Evolutionary conservation across 208 protist species (phyloP), one percentile per base, ranked within the genome.

Genomic region (Blechomonas ayalai): DNA sequence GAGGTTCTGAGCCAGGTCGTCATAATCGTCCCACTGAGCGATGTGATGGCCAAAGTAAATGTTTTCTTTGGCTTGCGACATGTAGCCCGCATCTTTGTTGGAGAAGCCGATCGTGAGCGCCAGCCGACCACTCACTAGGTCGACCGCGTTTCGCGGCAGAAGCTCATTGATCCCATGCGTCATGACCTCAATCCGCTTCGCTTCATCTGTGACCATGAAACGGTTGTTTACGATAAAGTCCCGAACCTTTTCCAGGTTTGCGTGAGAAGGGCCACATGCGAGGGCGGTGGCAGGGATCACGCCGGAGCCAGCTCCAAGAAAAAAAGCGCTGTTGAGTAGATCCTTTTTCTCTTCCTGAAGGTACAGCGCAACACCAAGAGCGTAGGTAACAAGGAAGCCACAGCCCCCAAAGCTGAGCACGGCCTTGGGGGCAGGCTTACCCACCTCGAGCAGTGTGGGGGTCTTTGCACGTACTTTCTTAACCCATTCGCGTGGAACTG

Each of bases 1-100:
- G 15, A 94, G 67, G 67, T 82, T 85, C 59, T 94, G 79, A 29
- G 59, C 72, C 8, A 94, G 35, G 55, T 94, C 86, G 31, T 82
- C 66, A 29, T 65, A 70, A 57, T 82, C 71, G 4, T 34, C 46
- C 80, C 82, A 94, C 32, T 84, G 43, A 8, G 81, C 66, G 52
- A 94, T 86, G 60, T 90, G 86, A 51, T 90, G 79, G n/a, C 86
- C 86, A 76, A 87, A 94, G 49, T 84, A 76, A 7, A 91, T 57
- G 51, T 90, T 59, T 26, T 89, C 71, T 52, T 87, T 89, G 8
- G 67, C 36, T 60, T 92, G 84, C 31, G 42, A 35, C 77, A 87
- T 88, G 59, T 90, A 92, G 9, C 84, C 84, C 2, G 80, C 61
- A 49, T 92, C 84, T 13, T 57, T 54, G 59, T 90, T 92, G 13